Conservation (phyloP, 2,329 filamentous ascomycete species). For the Alternaria burnsii region DNA sequence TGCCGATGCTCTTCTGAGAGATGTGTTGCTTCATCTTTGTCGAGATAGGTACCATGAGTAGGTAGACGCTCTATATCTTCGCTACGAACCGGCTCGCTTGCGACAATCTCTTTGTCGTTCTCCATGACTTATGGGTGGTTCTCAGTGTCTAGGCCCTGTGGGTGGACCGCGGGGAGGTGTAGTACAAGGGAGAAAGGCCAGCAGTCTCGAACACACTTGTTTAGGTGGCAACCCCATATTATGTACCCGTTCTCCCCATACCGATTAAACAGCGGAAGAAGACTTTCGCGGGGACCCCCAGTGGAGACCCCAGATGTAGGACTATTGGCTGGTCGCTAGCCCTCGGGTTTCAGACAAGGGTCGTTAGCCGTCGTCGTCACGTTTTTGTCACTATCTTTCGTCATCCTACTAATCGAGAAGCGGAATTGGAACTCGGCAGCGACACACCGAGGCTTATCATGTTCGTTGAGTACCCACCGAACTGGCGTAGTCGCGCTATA, state of each 20-base stretch:
- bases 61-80: conserved; percentile 37
- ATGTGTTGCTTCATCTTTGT: conserved; percentile 37
- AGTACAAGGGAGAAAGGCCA: not conserved
- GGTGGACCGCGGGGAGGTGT: not conserved
- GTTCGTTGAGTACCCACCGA: not conserved
- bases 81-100: conserved; percentile 13
- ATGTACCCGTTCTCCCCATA: conserved; percentile 20
- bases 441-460: conserved; percentile 6
- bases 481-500: not conserved
- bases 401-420: conserved; percentile 8
- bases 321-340: conserved; percentile 11
- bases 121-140: conserved; percentile 9
- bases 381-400: conserved; percentile 17
- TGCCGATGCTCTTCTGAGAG: conserved; percentile 57
- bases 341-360: conserved; percentile 19
- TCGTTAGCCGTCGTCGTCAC: conserved; percentile 13
- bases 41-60: conserved; percentile 42
- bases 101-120: conserved; percentile 14
- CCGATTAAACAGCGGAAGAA: not conserved
- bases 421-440: conserved; percentile 20
- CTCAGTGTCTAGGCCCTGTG: not conserved
- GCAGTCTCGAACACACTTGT: not conserved
- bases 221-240: conserved; percentile 10
- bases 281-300: conserved; percentile 13
- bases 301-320: conserved; percentile 31